phyloP scores from a whole-genome alignment of 73 alveolate genomes.

The Halteria grandinella region DNA sequence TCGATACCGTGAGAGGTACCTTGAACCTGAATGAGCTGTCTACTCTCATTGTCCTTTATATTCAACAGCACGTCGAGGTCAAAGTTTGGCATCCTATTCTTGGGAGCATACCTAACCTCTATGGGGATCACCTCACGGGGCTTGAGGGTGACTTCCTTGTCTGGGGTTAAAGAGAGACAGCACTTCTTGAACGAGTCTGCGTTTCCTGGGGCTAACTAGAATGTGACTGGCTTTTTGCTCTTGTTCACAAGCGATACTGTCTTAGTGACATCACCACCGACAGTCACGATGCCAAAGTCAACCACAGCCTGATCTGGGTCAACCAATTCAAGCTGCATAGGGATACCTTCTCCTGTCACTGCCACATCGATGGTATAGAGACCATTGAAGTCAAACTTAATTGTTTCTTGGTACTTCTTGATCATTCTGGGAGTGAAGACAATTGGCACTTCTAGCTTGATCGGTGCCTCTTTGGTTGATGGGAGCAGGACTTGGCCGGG shows the following conservation, averaged over 20 bases:
- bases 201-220: slow-evolving; percentile 64
- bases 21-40: slow-evolving; percentile 86
- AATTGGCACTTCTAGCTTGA: slow-evolving; percentile 94
- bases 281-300: slow-evolving; percentile 93
- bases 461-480: slow-evolving; percentile 83
- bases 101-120: slow-evolving; percentile 95
- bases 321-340: slow-evolving; percentile 94
- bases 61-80: slow-evolving; percentile 88
- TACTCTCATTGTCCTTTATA: slow-evolving; percentile 93
- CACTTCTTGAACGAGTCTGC: slow-evolving; percentile 75
- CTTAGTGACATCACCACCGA: slow-evolving; percentile 90
- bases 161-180: slow-evolving; percentile 75
- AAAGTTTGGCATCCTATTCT: slow-evolving; percentile 94
- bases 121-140: slow-evolving; percentile 95
- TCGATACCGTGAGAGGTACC: slow-evolving; percentile 99
- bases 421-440: slow-evolving; percentile 97
- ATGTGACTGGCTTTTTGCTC: slow-evolving; percentile 75
- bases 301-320: slow-evolving; percentile 94
- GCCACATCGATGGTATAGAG: slow-evolving; percentile 95
- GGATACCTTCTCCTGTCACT: slow-evolving; percentile 98
- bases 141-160: slow-evolving; percentile 75
- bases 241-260: slow-evolving; percentile 78
- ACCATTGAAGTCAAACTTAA: slow-evolving; percentile 94
- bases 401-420: slow-evolving; percentile 89
- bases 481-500: slow-evolving; percentile 98